Percentiles rank a stretch among this genome's conserved stretches.
Evolutionary conservation across 768 basidiomycete species (phyloP).

Genomic region (Trametes meyenii): DNA sequence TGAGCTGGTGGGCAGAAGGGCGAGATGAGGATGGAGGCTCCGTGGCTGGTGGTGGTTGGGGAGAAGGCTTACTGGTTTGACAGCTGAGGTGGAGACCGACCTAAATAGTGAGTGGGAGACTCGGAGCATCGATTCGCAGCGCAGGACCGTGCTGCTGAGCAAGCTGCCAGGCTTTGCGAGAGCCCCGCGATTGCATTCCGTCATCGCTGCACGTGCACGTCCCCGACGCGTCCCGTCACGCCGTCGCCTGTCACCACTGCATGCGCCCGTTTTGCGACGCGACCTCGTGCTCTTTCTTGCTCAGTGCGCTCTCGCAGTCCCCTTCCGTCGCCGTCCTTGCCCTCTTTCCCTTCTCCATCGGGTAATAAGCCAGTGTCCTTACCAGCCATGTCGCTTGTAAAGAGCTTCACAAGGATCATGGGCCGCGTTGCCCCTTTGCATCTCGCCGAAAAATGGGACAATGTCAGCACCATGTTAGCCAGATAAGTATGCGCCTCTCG

Average conservation of each 20-base stretch:
- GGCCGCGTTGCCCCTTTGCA: constrained; percentile 84
- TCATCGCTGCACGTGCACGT: constrained; percentile 15
- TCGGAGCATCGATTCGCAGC: constrained; percentile 23
- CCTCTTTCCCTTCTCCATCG: neutral
- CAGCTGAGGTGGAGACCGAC: constrained; percentile 19
- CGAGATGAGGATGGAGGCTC: constrained; percentile 35
- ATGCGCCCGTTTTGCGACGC: neutral
- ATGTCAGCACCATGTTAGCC: constrained; percentile 56
- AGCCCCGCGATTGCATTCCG: constrained; percentile 5
- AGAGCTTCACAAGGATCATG: constrained; percentile 67
- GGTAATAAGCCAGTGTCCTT: neutral
- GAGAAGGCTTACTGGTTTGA: constrained; percentile 28
- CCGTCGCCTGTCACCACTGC: constrained; percentile 1
- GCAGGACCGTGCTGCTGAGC: constrained; percentile 12
- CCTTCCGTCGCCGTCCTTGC: neutral
- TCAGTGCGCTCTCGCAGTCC: neutral
- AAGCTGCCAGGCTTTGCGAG: neutral
- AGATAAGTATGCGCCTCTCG: constrained; percentile 1
- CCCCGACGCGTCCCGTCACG: constrained; percentile 15
- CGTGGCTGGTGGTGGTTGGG: constrained; percentile 23
- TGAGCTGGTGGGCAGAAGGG: constrained; percentile 37
- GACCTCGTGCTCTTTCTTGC: neutral
- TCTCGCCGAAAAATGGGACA: constrained; percentile 92
- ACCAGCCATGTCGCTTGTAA: constrained; percentile 40
- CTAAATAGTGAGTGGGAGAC: constrained; percentile 17